Base-by-base conservation (phyloP, 805 yeast genomes). In the Yamadazyma takamatsuzukensis region DNA sequence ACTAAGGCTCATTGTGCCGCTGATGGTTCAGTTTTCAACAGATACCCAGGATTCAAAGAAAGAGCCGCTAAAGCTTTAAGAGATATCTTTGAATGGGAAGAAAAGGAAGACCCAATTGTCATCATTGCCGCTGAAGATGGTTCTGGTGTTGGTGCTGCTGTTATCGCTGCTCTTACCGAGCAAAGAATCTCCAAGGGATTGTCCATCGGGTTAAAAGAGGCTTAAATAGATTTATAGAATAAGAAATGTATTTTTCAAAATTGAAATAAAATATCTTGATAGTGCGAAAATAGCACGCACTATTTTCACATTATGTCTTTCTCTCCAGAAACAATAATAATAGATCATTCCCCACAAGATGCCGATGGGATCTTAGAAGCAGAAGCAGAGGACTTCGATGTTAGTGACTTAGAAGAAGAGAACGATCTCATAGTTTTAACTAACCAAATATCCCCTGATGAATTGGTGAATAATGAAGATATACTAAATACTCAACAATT, bases 101-200 rank as follows among this genome's bases (percentile, higher is more conserved):
- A 35, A 8, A 48, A 68, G 44, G 76, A 78, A 39, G 87, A 87
- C 59, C 97, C 97, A 44, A 80, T 93, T 53, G 64, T 72, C 44
- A 78, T 89, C 47, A 85, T 82, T 25, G 84, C 94, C 37, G 97
- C 98, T 45, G 96, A 90, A 68, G 98, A 93, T 68, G 98, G 98
- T 51, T 83, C 93, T 23, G 97, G 97, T 69, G 96, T 86, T 30
- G 98, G 98, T 57, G 98, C 98, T 36, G 98, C 97, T 32, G 76
- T 90, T 51, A 90, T 93, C 64, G 97, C 98, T 34, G 97, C 97
- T 27, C 75, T 90, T 61, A 83, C 97, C 37, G 77, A 83, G 60
- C 72, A 77, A 59, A 81, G 98, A 69, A 69, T 81, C 52, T 71
- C 67, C 45, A 70, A 74, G 40, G 90, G 90, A 29, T 61, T 72